Conservation (phyloP, 2,329 filamentous ascomycete species). For the Xylaria sp. region DNA sequence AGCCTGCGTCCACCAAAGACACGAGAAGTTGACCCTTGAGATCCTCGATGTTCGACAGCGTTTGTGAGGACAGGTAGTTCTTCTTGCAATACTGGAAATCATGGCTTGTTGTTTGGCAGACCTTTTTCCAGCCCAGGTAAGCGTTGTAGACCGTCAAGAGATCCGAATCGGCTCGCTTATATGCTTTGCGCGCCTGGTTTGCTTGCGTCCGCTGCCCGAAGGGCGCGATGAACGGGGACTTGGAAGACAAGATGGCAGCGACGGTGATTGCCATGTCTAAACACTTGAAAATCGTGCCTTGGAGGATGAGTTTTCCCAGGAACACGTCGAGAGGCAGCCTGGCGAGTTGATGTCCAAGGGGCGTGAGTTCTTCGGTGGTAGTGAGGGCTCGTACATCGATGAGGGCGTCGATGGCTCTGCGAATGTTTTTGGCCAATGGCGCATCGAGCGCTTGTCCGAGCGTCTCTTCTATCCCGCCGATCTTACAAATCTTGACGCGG, state of each 20-base stretch:
- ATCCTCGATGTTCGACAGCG: conserved; percentile 87
- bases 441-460: conserved; percentile 83
- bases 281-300: conserved; percentile 82
- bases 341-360: conserved; percentile 79
- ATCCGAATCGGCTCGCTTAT: conserved; percentile 84
- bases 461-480: conserved; percentile 88
- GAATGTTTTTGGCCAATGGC: conserved; percentile 86
- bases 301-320: conserved; percentile 84
- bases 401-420: conserved; percentile 84
- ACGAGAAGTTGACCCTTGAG: conserved; percentile 87
- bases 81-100: conserved; percentile 91
- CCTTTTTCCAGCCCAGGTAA: conserved; percentile 80
- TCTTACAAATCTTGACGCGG: conserved; percentile 93
- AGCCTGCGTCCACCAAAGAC: conserved; percentile 78
- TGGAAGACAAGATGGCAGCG: conserved; percentile 88
- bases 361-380: conserved; percentile 72
- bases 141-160: conserved; percentile 91
- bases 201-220: conserved; percentile 80
- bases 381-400: conserved; percentile 91
- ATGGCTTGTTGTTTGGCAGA: conserved; percentile 66
- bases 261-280: conserved; percentile 88
- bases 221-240: conserved; percentile 85
- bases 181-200: conserved; percentile 70
- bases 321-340: conserved; percentile 90
- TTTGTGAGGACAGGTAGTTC: conserved; percentile 87